These are phyloP conservation scores for Stagonosporopsis cucurbitacearum DNA, from an alignment of 2,329 filamentous ascomycete genomes.

Conservation along the genomic window DNA sequence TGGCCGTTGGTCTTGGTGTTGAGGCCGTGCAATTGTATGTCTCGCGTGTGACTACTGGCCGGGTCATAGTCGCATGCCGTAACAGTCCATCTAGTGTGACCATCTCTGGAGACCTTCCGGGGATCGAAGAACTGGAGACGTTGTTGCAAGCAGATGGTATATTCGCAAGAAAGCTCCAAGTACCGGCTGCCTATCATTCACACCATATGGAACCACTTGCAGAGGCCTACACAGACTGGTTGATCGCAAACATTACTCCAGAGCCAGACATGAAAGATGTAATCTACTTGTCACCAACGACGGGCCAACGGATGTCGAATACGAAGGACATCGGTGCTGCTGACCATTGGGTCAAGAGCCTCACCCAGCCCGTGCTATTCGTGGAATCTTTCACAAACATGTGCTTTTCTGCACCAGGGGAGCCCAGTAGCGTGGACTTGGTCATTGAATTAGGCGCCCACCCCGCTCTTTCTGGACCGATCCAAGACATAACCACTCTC, in stretches of 20 bases:
- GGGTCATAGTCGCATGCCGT: slow-evolving; percentile 23
- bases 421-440: slow-evolving; percentile 4
- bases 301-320: no score
- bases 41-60: not conserved
- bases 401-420: not conserved
- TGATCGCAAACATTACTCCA: not conserved
- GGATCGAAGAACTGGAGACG: slow-evolving; percentile 43
- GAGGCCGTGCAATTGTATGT: not conserved
- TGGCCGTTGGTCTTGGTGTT: slow-evolving; percentile 31
- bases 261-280: slow-evolving; percentile 3
- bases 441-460: slow-evolving; percentile 15
- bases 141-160: slow-evolving; percentile 44
- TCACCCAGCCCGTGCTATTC: slow-evolving; percentile 9
- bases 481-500: slow-evolving; percentile 15
- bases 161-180: slow-evolving; percentile 50
- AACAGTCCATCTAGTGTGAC: slow-evolving; percentile 54
- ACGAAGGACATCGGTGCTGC: not conserved
- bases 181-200: slow-evolving; percentile 55
- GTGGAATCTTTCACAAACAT: slow-evolving; percentile 6
- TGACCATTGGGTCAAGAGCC: slow-evolving; percentile 9
- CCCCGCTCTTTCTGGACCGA: slow-evolving; percentile 11
- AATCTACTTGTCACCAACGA: not conserved
- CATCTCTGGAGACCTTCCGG: slow-evolving; percentile 51
- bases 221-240: slow-evolving; percentile 12
- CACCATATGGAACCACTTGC: slow-evolving; percentile 47